Base-by-base conservation (phyloP, 2,329 filamentous ascomycete species). In the Coniosporium tulheliwenetii region DNA sequence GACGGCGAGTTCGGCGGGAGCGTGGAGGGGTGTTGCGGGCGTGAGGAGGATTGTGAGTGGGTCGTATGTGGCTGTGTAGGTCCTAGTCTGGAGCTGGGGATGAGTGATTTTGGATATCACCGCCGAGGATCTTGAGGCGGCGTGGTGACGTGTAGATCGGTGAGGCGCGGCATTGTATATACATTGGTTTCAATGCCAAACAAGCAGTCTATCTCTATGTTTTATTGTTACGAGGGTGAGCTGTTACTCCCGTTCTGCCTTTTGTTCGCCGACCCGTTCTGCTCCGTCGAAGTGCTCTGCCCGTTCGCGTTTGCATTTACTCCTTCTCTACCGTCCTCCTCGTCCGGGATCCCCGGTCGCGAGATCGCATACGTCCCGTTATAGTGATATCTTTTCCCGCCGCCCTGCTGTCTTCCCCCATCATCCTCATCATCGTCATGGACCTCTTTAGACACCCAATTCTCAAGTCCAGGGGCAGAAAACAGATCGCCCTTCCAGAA, bases 1-100 rank as follows among this genome's bases (percentile, higher is more conserved):
- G 37, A 50, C 52, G 15, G 41, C 55, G 26, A 52, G 56, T 38
- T 52, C 58, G 10, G 48, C 45, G 9, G 50, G 52, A 50, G 61
- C 44, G 30, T 93, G 85, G 85, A 70, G 71, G 26, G 72, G 77
- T 34, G 71, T 93, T 32, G 73, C 76, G 9, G 67, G 73, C 5
- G 63, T 70, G 41, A 75, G 74, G 59, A 87, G 79, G 62, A 57
- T 91, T 48, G 70, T 82, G 16, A 79, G 75, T 53, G 85, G 84
- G 37, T 82, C 79, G 61, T 93, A 91, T 58, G 75, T 83, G 19
- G 19, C 19, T 7, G 19, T 26, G 7, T 26, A 26, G 19, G 19
- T 7, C 19, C 19, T 26, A 7, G 19, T 26, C 19, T 26, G 19
- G 19, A 7, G 19, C 19, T 26, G 19, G 19, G 19, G 7, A 4